Conservation (phyloP, 257 asterid species). For the Penstemon davidsonii region DNA sequence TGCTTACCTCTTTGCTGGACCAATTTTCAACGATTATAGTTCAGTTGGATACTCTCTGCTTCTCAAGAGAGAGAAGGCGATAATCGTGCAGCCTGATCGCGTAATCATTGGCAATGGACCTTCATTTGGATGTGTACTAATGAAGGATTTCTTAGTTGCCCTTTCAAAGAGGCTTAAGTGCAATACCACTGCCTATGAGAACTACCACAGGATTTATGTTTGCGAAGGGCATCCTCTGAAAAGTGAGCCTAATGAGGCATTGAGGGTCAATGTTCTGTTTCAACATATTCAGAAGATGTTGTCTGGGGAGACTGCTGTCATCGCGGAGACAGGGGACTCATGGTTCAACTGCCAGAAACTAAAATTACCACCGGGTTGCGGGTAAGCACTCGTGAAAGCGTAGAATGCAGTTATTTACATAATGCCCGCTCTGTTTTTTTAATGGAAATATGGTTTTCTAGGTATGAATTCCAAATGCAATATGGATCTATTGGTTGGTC, state of each 20-base stretch:
- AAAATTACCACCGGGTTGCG: conserved; percentile 35
- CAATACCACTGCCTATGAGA: conserved; percentile 38
- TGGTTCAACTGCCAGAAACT: conserved; percentile 46
- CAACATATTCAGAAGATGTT: conserved; percentile 40
- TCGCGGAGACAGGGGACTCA: conserved; percentile 43
- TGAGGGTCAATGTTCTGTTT: conserved; percentile 46
- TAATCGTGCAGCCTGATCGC: conserved; percentile 37
- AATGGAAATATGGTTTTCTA: conserved; percentile 14
- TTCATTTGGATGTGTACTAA: conserved; percentile 32
- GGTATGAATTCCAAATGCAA: conserved; percentile 68
- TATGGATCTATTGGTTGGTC: conserved; percentile 47
- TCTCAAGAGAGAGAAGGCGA: conserved; percentile 42
- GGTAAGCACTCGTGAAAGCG: conserved; percentile 25
- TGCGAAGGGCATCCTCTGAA: conserved; percentile 29
- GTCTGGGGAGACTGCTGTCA: conserved; percentile 34
- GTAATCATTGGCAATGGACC: conserved; percentile 38
- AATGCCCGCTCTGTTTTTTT: not conserved
- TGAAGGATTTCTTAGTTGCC: conserved; percentile 36
- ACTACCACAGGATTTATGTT: conserved; percentile 37
- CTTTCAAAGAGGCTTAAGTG: conserved; percentile 26
- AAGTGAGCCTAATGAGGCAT: conserved; percentile 27
- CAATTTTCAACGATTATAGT: conserved; percentile 43
- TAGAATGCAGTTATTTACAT: not conserved
- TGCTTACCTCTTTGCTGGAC: conserved; percentile 39
- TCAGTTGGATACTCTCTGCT: conserved; percentile 41